Evolutionary conservation across 2,329 filamentous ascomycete genomes (phyloP), one percentile per base, ranked within the genome.

Genomic region (Podosphaera fusca): DNA sequence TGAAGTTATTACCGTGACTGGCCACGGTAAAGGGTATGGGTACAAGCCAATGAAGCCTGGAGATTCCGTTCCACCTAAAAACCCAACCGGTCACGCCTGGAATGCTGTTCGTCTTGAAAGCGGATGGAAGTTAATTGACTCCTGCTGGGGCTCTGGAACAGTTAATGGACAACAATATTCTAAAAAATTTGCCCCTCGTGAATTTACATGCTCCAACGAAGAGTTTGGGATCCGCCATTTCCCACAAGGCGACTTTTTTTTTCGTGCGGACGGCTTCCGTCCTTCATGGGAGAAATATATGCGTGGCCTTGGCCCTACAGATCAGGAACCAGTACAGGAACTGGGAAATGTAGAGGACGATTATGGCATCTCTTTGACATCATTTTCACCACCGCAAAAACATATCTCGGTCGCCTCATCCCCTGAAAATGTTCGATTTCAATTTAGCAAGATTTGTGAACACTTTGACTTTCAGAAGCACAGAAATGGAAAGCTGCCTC

Each of bases 41-140:
- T 82, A 88, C 69, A 68, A 67, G 0, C 69, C 80, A 0, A 70
- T 88, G 6, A 72, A 74, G 45, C 75, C 80, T 0, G 85, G 84
- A 2, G 74, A 84, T 56, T 72, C 77, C 0, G 67, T 84, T 0
- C 89, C 89, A 1, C 75, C 79, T 0, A 76, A 75, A 29, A 72
- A 81, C 56, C 71, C 77, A 0, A 74, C 71, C 4, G 78, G 79
- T 0, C 90, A 96, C 69, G 90, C 92, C 0, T 95, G 92, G 92
- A 95, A 95, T 65, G 89, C 85, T 0, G 87, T 95, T 5, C 77
- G 80, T 55, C 87, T 96, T 58, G 90, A 96, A 64, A 87, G 86
- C 1, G 78, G 81, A 61, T 96, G 90, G 90, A 95, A 95, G 69
- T 76, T 96, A 1, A 71, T 96, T 54, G 92, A 98, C 65, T 70